Conservation (phyloP, 305 asterid species). For the Fraxinus xanthoxyloides region DNA sequence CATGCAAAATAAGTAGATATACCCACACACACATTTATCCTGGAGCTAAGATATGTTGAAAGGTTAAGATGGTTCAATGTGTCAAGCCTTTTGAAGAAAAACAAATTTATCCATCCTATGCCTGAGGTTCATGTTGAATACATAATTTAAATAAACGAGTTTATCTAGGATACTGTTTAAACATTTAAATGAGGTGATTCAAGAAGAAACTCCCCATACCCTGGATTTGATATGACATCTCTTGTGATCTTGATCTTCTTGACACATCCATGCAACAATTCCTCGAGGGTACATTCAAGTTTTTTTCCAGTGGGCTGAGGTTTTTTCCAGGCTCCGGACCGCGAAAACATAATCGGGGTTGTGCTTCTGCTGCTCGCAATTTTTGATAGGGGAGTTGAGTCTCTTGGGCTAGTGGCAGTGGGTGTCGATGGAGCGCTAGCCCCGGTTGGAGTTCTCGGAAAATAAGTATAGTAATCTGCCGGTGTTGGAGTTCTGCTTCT, state of each 20-base stretch:
- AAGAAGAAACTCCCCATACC: constrained; percentile 40
- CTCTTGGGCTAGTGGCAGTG: constrained; percentile 26
- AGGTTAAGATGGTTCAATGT: background rate
- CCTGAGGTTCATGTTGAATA: background rate
- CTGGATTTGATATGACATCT: constrained; percentile 66
- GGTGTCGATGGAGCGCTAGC: constrained; percentile 46
- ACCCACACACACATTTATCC: background rate
- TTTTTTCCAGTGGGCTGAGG: constrained; percentile 62
- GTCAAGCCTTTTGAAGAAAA: background rate
- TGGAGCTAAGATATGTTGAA: background rate
- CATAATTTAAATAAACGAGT: background rate
- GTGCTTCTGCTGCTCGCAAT: constrained; percentile 45
- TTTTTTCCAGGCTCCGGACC: constrained; percentile 55
- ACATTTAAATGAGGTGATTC: background rate
- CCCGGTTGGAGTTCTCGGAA: constrained; percentile 27
- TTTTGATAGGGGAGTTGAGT: constrained; percentile 30
- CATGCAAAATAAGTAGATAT: background rate
- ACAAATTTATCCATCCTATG: background rate
- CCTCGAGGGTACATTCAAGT: constrained; percentile 79
- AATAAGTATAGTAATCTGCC: constrained; percentile 28
- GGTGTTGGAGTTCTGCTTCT: constrained; percentile 28
- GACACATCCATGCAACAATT: constrained; percentile 63
- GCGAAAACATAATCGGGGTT: constrained; percentile 70
- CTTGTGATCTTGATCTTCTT: constrained; percentile 77
- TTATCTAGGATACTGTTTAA: background rate